Evolutionary conservation across 352 stramenopile species (phyloP).

Genomic region (Phytophthora citrophthora): DNA sequence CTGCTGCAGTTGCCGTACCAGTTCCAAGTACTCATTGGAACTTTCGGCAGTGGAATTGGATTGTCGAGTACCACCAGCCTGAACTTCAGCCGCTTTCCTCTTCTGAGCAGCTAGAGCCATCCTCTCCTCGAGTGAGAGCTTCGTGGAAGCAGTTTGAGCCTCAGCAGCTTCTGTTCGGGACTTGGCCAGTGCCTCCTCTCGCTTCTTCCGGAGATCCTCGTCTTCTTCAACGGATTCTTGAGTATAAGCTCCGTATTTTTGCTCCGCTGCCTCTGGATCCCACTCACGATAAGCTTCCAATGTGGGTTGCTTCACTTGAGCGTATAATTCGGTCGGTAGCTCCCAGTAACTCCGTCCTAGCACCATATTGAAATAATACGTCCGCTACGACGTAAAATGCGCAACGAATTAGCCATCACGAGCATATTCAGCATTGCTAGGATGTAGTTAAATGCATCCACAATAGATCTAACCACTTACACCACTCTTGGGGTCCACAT

Average conservation of each 20-base stretch:
- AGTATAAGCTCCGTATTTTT: constrained; percentile 37
- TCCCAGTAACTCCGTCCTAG: constrained; percentile 80
- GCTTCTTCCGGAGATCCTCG: constrained; percentile 44
- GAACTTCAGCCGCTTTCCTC: constrained; percentile 52
- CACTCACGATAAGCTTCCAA: constrained; percentile 58
- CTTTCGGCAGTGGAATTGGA: constrained; percentile 15
- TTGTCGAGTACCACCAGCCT: constrained; percentile 14
- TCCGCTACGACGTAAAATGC: constrained; percentile 42
- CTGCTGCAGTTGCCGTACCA: constrained; percentile 72
- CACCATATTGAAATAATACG: constrained; percentile 84
- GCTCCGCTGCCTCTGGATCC: constrained; percentile 44
- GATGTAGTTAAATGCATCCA: constrained; percentile 3
- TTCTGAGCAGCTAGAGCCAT: constrained; percentile 70
- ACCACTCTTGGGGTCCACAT: constrained; percentile 60
- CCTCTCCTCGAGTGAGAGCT: constrained; percentile 54
- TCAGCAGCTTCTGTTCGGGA: constrained; percentile 21
- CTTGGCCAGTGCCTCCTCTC: constrained; percentile 53
- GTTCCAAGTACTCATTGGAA: constrained; percentile 63
- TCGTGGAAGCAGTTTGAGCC: constrained; percentile 9
- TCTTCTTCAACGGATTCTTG: constrained; percentile 21
- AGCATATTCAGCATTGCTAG: not conserved
- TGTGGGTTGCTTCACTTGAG: constrained; percentile 54
- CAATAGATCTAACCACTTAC: constrained; percentile 36
- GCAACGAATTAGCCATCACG: constrained; percentile 3
- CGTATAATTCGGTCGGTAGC: constrained; percentile 55